Conservation (phyloP, 2,329 filamentous ascomycete genomes). For the Fonsecaea erecta region DNA sequence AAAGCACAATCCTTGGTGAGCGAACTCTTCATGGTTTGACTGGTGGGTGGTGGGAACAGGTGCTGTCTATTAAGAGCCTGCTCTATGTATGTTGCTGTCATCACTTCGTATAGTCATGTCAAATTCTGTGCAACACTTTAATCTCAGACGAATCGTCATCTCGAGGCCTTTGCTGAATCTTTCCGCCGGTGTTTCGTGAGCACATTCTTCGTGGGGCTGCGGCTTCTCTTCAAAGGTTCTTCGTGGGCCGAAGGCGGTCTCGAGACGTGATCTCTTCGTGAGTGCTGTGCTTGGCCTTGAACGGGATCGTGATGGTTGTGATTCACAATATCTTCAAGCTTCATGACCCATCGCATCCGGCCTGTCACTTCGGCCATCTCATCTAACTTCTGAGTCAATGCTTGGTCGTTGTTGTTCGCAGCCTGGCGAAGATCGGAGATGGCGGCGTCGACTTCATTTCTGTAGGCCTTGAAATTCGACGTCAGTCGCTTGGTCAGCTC, state of each 20-base stretch:
- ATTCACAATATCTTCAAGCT: constrained; percentile 45
- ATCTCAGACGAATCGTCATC: constrained; percentile 20
- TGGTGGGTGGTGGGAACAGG: not conserved
- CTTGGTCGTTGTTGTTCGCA: constrained; percentile 37
- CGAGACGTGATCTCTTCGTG: constrained; percentile 2
- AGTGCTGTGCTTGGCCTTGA: not conserved
- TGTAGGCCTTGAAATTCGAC: constrained; percentile 49
- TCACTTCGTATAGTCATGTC: constrained; percentile 33
- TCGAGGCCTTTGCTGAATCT: constrained; percentile 32
- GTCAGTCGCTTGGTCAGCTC: constrained; percentile 49
- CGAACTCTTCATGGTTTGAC: not conserved
- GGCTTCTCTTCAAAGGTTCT: constrained; percentile 24
- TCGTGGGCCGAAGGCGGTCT: constrained; percentile 9
- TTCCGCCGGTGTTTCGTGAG: constrained; percentile 34
- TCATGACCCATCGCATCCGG: constrained; percentile 56
- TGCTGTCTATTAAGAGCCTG: constrained; percentile 17
- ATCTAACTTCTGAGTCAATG: constrained; percentile 45
- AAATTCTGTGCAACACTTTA: not conserved
- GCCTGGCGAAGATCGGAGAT: constrained; percentile 40
- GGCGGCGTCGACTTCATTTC: constrained; percentile 48
- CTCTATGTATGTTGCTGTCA: constrained; percentile 19
- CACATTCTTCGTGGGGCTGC: constrained; percentile 26
- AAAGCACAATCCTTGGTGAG: not conserved
- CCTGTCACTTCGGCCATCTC: constrained; percentile 50
- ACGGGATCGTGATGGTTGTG: constrained; percentile 11